These are phyloP conservation scores for Pseudogymnoascus sp. DNA, from an alignment of 2,329 filamentous ascomycete genomes.

Conservation along the genomic window DNA sequence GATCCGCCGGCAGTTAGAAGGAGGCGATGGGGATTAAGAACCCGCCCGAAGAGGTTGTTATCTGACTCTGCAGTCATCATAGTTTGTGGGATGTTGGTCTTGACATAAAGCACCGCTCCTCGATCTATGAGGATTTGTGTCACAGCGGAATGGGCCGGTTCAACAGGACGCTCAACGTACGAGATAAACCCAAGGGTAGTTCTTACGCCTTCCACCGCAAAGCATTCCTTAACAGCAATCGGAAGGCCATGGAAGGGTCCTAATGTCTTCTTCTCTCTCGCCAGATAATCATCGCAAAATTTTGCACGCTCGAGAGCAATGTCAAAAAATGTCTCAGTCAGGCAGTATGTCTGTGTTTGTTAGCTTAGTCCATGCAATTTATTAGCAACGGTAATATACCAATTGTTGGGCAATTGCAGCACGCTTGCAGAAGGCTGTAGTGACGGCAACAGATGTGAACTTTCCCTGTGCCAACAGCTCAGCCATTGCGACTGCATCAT, in stretches of 20 bases:
- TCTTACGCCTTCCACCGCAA: slow-evolving; percentile 27
- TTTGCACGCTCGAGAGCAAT: slow-evolving; percentile 44
- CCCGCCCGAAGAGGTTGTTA: slow-evolving; percentile 51
- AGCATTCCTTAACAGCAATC: slow-evolving; percentile 34
- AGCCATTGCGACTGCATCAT: slow-evolving; percentile 37
- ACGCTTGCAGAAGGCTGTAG: slow-evolving; percentile 37
- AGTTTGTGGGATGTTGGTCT: slow-evolving; percentile 35
- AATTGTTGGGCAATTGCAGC: slow-evolving; percentile 42
- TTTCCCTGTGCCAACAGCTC: slow-evolving; percentile 31
- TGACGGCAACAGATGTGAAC: slow-evolving; percentile 35
- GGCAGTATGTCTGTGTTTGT: slow-evolving; percentile 29
- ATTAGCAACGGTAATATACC: slow-evolving; percentile 34
- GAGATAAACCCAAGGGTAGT: slow-evolving; percentile 54
- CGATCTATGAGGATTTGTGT: slow-evolving; percentile 31
- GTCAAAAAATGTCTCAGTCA: slow-evolving; percentile 51
- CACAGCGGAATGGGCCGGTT: slow-evolving; percentile 25
- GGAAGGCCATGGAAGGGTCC: slow-evolving; percentile 36
- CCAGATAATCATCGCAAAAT: slow-evolving; percentile 44
- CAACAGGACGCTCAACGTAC: slow-evolving; percentile 50
- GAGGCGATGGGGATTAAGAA: slow-evolving; percentile 35
- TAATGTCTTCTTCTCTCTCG: slow-evolving; percentile 34
- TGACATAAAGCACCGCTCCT: slow-evolving; percentile 35
- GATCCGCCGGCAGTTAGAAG: slow-evolving; percentile 23
- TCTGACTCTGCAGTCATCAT: slow-evolving; percentile 43
- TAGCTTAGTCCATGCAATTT: too few relatives aligned